phyloP scores from a whole-genome alignment of 106 monocot species.

The Dioscorea zingiberensis region DNA sequence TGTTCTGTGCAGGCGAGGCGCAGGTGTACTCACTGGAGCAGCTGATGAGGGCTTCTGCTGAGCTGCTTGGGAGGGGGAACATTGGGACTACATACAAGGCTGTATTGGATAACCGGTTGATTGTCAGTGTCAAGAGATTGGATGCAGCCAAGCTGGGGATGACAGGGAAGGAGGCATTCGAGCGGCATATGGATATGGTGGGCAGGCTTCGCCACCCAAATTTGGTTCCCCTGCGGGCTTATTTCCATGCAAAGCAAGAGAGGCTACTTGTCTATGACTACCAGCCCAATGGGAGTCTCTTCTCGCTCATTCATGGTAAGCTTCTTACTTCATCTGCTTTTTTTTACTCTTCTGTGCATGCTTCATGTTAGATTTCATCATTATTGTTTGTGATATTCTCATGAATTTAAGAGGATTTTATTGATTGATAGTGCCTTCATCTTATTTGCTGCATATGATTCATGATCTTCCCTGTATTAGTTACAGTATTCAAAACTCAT shows the following conservation, averaged over 20 bases:
- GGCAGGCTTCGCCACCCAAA: conserved; percentile 80
- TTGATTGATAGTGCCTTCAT: too few species aligned
- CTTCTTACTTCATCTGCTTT: not conserved
- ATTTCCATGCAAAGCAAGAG: conserved; percentile 88
- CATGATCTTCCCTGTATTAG: too few species aligned
- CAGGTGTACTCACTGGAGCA: conserved; percentile 55
- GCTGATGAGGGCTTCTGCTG: conserved; percentile 79
- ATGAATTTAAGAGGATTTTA: too few species aligned
- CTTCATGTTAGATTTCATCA: not conserved
- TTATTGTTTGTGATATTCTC: too few species aligned
- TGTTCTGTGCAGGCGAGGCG: conserved; percentile 76
- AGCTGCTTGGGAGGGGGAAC: conserved; percentile 70
- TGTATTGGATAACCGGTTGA: conserved; percentile 36
- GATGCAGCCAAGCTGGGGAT: conserved; percentile 35
- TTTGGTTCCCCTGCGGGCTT: conserved; percentile 68
- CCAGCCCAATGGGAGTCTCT: conserved; percentile 81
- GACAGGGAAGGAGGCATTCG: conserved; percentile 56
- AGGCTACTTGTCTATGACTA: conserved; percentile 84
- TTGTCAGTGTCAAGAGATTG: conserved; percentile 60
- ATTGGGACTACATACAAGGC: conserved; percentile 83
- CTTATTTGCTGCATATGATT: too few species aligned
- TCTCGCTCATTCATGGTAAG: conserved; percentile 79
- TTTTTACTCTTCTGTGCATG: not conserved
- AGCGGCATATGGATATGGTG: conserved; percentile 71
- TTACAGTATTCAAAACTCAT: too few species aligned